These are phyloP conservation scores for Penicillium canariense DNA, from an alignment of 495 filamentous ascomycete species.

Conservation along the genomic window DNA sequence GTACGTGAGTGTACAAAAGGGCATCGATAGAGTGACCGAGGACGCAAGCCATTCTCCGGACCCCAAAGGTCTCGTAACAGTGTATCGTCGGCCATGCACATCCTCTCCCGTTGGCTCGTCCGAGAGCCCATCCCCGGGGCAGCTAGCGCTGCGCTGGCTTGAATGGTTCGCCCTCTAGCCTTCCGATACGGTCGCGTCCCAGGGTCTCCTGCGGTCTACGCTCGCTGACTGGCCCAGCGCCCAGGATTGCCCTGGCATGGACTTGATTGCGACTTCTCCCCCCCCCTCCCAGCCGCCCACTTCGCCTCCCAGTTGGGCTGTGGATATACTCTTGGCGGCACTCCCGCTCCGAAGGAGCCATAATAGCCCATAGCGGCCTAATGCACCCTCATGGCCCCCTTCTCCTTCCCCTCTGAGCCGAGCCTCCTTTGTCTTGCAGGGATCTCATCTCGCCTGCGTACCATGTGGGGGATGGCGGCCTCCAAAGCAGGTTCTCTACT, in stretches of 20 bases:
- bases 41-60: not conserved
- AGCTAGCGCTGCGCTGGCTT: slow-evolving; percentile 24
- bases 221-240: slow-evolving; percentile 27
- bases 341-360: not conserved
- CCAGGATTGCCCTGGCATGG: slow-evolving; percentile 29
- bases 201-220: slow-evolving; percentile 21
- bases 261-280: slow-evolving; percentile 21
- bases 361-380: not conserved
- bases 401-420: slow-evolving; percentile 10
- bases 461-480: slow-evolving; percentile 27
- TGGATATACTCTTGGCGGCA: slow-evolving; percentile 8
- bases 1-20: not conserved
- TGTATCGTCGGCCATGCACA: slow-evolving; percentile 11
- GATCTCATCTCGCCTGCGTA: slow-evolving; percentile 17
- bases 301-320: slow-evolving; percentile 19
- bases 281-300: slow-evolving; percentile 12
- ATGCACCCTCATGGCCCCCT: not conserved
- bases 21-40: slow-evolving; percentile 2
- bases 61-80: slow-evolving; percentile 20
- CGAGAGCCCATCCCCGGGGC: slow-evolving; percentile 15
- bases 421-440: slow-evolving; percentile 28
- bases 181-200: slow-evolving; percentile 30
- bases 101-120: slow-evolving; percentile 21
- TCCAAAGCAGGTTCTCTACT: slow-evolving; percentile 28
- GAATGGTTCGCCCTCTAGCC: slow-evolving; percentile 21